Evolutionary conservation across 805 yeast species (phyloP), one percentile per base, ranked within the genome.

Genomic region (Saccharomycopsis fodiens): DNA sequence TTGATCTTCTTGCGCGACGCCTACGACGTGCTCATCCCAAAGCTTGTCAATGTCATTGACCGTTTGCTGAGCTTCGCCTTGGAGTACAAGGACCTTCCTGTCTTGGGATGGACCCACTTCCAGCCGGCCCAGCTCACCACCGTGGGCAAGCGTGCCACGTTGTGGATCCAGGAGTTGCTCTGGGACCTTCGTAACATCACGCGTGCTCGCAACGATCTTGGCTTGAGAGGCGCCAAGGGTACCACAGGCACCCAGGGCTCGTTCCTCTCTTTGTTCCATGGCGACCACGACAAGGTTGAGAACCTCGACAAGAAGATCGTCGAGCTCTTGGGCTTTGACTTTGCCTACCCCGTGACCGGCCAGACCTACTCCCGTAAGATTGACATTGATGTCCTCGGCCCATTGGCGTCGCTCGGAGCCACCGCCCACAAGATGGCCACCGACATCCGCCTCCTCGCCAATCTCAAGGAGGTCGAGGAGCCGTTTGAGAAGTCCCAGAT

Each of bases 61-160:
- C 78, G 96, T 66, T 73, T 93, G 63, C 67, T 87, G 50, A 70
- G 84, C 62, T 93, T 93, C 65, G 97, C 98, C 39, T 62, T 87
- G 53, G 79, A 85, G 65, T 78, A 91, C 74, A 93, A 93, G 70
- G 97, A 93, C 65, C 67, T 89, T 67, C 97, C 98, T 31, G 96
- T 89, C 37, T 75, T 93, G 55, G 98, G 98, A 30, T 93, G 97
- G 97, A 93, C 98, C 47, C 98, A 93, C 68, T 93, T 93, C 79
- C 98, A 93, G 72, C 98, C 98, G 13, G 98, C 98, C 44, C 98
- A 93, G 72, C 78, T 93, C 64, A 91, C 97, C 55, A 93, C 98
- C 29, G 95, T 93, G 53, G 98, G 98, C 65, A 93, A 93, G 74
- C 83, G 98, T 69, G 94, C 95, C 46, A 88, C 97, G 38, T 72